Conservation (phyloP, 768 basidiomycete genomes). For the Mycena metata region DNA sequence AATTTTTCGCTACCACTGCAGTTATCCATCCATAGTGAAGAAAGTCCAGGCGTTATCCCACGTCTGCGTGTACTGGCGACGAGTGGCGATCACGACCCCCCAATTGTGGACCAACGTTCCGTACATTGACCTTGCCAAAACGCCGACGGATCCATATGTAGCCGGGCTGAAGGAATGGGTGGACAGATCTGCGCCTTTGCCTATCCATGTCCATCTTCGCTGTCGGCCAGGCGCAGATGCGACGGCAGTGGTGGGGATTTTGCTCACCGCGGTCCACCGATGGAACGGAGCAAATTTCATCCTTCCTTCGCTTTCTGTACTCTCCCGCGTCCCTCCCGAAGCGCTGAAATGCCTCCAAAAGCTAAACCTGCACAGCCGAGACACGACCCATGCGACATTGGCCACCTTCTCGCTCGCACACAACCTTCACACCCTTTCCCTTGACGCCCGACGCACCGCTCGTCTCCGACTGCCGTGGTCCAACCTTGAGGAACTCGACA, state of each 20-base stretch:
- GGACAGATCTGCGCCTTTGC: constrained; percentile 23
- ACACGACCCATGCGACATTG: background rate
- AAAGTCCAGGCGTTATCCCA: constrained; percentile 12
- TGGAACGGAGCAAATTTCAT: background rate
- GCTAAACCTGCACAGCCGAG: background rate
- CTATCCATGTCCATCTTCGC: background rate
- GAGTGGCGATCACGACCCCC: constrained; percentile 22
- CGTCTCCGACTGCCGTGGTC: constrained; percentile 22
- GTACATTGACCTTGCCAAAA: background rate
- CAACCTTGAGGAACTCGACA: constrained; percentile 6
- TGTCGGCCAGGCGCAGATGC: background rate
- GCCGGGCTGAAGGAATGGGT: constrained; percentile 12
- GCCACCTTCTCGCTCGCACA: background rate
- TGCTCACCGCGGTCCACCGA: constrained; percentile 1
- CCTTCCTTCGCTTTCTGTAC: background rate
- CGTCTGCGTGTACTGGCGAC: constrained; percentile 29
- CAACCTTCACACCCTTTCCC: background rate
- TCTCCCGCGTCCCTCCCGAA: background rate
- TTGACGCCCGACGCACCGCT: background rate
- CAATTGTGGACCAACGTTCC: constrained; percentile 9
- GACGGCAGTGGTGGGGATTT: constrained; percentile 1
- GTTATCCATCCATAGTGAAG: background rate
- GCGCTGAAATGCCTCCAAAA: background rate
- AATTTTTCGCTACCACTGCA: constrained; percentile 1
- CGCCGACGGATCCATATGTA: background rate